Evolutionary conservation across 2,329 filamentous ascomycete genomes (phyloP), one percentile per base, ranked within the genome.

Genomic region (Paramyrothecium roridum): DNA sequence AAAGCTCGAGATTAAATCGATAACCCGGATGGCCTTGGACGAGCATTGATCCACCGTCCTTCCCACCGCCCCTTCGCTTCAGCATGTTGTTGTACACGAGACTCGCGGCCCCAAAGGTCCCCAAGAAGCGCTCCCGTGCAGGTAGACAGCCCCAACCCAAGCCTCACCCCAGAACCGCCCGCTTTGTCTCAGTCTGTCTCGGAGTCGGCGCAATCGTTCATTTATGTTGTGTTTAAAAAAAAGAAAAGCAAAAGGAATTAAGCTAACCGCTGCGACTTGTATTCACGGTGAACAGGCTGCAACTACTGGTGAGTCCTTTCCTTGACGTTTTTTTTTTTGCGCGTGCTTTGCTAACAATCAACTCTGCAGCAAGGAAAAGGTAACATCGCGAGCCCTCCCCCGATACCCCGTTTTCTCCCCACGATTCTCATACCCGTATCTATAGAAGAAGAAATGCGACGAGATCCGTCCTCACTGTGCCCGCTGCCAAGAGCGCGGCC

Each of bases 11-110:
- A n/a, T n/a, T 45, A 45, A 11, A 6, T 17, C 19, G 16, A 13
- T 13, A 40, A 17, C 40, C 40, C 40, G 40, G 40, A 45, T 45
- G 40, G 16, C 40, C 26, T 10, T 30, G 26, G 26, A 30, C 26
- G 26, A 30, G 26, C 4, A 30, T 61, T 56, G 61, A 65, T 60
- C 56, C 20, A 48, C 55, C 61, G 52, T 61, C 59, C 47, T 67
- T 62, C 57, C 53, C 50, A 49, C 57, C 51, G 55, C 53, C 57
- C 46, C 43, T 23, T 51, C 21, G 50, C 34, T n/a, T 30, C 52
- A 64, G 52, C 48, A 85, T 85, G 83, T 70, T 86, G 62, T 68
- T 86, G 48, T 86, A 84, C 65, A 83, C 81, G n/a, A 78, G 75
- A 67, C 69, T 80, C 51, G 82, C 82, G 56, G 68, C 76, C 49